A percentile compares a stretch with the other conserved stretches of the same genome.
Evolutionary conservation across 2,329 filamentous ascomycete genomes (phyloP).

Genomic region (Colletotrichum tanaceti): DNA sequence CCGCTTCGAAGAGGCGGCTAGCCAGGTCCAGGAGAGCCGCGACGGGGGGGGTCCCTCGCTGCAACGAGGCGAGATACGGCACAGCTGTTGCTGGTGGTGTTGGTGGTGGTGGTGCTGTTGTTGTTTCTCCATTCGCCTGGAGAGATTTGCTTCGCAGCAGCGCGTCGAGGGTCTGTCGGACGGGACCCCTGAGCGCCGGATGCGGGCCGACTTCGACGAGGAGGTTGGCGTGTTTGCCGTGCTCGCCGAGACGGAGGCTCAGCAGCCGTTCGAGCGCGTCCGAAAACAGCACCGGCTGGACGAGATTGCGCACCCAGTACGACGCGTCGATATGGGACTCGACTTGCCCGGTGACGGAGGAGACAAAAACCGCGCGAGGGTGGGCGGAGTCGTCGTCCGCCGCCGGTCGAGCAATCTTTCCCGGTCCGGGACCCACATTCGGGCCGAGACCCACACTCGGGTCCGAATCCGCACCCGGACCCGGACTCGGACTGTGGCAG

Average conservation of each 20-base stretch:
- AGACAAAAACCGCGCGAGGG: conserved; percentile 16
- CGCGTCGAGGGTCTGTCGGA: conserved; percentile 61
- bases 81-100: conserved; percentile 39
- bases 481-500: neutral
- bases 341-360: conserved; percentile 12
- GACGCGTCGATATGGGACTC: neutral
- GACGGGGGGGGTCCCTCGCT: conserved; percentile 58
- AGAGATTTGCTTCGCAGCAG: conserved; percentile 47
- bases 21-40: conserved; percentile 59
- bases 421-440: too few relatives aligned
- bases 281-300: conserved; percentile 57
- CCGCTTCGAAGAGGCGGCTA: conserved; percentile 18
- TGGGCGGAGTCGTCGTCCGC: too few relatives aligned
- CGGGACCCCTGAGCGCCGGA: conserved; percentile 59
- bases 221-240: conserved; percentile 42
- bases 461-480: too few relatives aligned
- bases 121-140: conserved; percentile 37
- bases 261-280: conserved; percentile 52
- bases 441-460: neutral
- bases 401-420: too few relatives aligned
- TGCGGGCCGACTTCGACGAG: conserved; percentile 63
- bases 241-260: neutral
- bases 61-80: conserved; percentile 38
- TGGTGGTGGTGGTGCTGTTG: too few relatives aligned
- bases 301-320: conserved; percentile 60